Percentiles rank a stretch among this genome's conserved stretches.
Evolutionary conservation across 352 stramenopile species (phyloP).

Genomic region (Aphanomyces invadans): DNA sequence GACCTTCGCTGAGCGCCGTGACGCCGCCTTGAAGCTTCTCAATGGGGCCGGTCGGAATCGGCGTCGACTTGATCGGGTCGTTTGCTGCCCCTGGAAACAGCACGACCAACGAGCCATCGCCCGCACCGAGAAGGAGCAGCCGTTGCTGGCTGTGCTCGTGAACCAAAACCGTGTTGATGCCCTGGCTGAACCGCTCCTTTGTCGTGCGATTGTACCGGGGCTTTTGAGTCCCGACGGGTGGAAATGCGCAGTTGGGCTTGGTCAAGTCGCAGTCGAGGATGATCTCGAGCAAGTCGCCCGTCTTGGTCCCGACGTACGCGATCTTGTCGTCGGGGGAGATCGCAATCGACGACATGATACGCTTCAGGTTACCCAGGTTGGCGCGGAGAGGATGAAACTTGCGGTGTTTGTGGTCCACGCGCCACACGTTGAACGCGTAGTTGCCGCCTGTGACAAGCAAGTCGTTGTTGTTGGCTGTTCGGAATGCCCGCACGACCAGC

Average conservation of each 20-base stretch:
- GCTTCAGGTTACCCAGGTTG: slow-evolving; percentile 89
- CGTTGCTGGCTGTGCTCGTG: slow-evolving; percentile 88
- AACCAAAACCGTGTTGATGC: slow-evolving; percentile 77
- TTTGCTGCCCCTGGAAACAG: slow-evolving; percentile 67
- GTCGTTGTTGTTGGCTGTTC: slow-evolving; percentile 80
- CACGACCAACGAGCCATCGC: slow-evolving; percentile 87
- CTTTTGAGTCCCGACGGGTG: slow-evolving; percentile 67
- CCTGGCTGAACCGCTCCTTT: slow-evolving; percentile 90
- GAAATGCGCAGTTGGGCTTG: slow-evolving; percentile 75
- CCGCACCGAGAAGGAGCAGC: slow-evolving; percentile 84
- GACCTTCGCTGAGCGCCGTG: slow-evolving; percentile 85
- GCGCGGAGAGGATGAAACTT: slow-evolving; percentile 92
- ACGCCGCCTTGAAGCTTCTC: slow-evolving; percentile 86
- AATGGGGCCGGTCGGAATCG: slow-evolving; percentile 56
- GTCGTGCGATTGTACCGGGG: slow-evolving; percentile 85
- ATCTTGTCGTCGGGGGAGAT: slow-evolving; percentile 90
- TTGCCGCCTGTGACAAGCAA: slow-evolving; percentile 93
- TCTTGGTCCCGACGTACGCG: slow-evolving; percentile 92
- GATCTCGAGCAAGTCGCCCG: slow-evolving; percentile 94
- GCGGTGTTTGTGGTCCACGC: slow-evolving; percentile 76
- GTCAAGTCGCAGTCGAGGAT: slow-evolving; percentile 91
- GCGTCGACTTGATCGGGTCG: slow-evolving; percentile 49
- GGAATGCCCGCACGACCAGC: slow-evolving; percentile 81
- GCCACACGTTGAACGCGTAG: slow-evolving; percentile 88
- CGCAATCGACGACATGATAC: slow-evolving; percentile 89